These are phyloP conservation scores for Dentipellis sp. DNA, from an alignment of 768 basidiomycete species.

Conservation along the genomic window DNA sequence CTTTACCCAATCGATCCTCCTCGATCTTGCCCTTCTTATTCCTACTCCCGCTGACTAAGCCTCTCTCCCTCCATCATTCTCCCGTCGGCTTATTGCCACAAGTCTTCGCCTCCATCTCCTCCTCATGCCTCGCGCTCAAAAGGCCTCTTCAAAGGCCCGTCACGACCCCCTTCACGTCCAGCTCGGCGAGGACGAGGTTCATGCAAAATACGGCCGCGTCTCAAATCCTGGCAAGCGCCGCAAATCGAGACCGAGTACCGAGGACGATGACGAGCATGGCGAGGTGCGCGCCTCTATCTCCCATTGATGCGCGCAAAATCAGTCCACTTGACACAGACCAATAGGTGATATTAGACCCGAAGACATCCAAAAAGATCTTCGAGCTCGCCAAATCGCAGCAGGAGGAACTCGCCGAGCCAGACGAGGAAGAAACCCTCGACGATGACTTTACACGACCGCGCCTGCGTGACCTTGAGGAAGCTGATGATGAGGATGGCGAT, in stretches of 20 bases:
- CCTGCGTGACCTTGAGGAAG: conserved; percentile 19
- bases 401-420: conserved; percentile 67
- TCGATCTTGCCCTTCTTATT: not conserved
- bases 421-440: conserved; percentile 22
- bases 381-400: conserved; percentile 91
- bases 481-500: conserved; percentile 49
- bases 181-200: conserved; percentile 67
- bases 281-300: conserved; percentile 10
- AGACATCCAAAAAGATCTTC: conserved; percentile 80
- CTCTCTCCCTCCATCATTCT: not conserved
- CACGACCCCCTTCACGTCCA: conserved; percentile 87
- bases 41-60: not conserved
- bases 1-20: not conserved
- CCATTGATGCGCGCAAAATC: not conserved
- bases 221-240: conserved; percentile 69
- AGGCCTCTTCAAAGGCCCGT: conserved; percentile 44
- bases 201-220: conserved; percentile 71
- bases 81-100: conserved; percentile 5
- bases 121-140: conserved; percentile 57
- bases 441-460: conserved; percentile 18
- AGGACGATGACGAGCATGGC: conserved; percentile 44
- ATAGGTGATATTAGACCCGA: conserved; percentile 68
- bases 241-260: conserved; percentile 39
- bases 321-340: not conserved
- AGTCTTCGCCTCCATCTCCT: not conserved